Base-by-base conservation (phyloP, 106 monocot genomes). In the Gastrodia elata region DNA sequence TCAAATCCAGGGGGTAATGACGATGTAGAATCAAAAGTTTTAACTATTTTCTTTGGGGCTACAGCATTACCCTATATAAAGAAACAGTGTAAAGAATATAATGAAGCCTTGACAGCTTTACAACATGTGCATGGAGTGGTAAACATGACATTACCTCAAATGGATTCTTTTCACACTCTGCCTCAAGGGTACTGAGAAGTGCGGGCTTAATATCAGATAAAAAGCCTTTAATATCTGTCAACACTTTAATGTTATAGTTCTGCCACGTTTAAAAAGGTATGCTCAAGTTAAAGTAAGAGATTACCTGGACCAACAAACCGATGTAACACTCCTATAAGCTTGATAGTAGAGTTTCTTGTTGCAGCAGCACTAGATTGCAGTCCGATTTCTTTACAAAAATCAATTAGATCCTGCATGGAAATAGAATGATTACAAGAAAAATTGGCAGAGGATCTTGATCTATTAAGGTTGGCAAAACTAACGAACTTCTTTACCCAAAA, bases 271-370 rank as follows among this genome's bases (percentile, higher is more conserved):
- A 39, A 68, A 70, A 35, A 16, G 46, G 4, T 38, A 26, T 35
- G 0, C n/a, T 44, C n/a, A 57, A 32, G 2, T 42, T 33, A 49
- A 30, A n/a, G 61, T 34, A 64, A 37, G 79, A 68, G 0, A 22
- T 25, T 78, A 91, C 97, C 97, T 85, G 98, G 98, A 44, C 98
- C 98, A 76, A 98, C 87, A 93, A 83, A 98, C 71, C 79, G 93
- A 79, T 98, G 93, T 64, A 98, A 65, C 0, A 89, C 71, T 67
- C 98, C 98, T 77, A 98, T 93, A 73, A 98, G 88, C 77, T 93
- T 98, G 33, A 93, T 93, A 27, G 98, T 98, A 64, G 98, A 88
- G 38, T 93, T 98, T 80, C 98, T 82, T 70, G 98, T 91, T 74
- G 88, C 93, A 72, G 93, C 90, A 83, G 83, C 78, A 81, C 98